Evolutionary conservation across 805 yeast genomes (phyloP).

Genomic region (Candida nitratophila): DNA sequence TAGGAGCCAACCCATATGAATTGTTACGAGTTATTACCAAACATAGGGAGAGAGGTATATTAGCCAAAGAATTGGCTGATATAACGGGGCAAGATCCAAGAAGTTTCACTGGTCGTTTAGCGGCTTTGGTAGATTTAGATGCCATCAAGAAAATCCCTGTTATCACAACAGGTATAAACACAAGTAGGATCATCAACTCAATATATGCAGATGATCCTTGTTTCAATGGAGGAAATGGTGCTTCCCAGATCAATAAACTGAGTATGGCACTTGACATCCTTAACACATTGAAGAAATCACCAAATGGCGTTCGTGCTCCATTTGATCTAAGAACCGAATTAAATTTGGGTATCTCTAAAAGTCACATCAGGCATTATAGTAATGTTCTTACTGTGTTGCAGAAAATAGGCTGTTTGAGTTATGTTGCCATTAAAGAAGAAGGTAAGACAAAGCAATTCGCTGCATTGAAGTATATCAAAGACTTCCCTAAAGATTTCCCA

Average conservation of each 20-base stretch:
- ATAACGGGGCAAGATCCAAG: slow-evolving; percentile 64
- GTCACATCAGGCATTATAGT: slow-evolving; percentile 26
- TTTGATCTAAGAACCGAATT: slow-evolving; percentile 56
- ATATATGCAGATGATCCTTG: slow-evolving; percentile 26
- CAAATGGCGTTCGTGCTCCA: slow-evolving; percentile 52
- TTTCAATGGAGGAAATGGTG: neutral
- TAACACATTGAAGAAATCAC: slow-evolving; percentile 46
- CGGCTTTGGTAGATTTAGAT: slow-evolving; percentile 42
- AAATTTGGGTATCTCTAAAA: slow-evolving; percentile 35
- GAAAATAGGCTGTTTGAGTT: slow-evolving; percentile 18
- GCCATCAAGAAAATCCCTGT: slow-evolving; percentile 35
- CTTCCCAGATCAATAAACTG: slow-evolving; percentile 5
- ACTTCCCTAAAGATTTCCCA: slow-evolving; percentile 8
- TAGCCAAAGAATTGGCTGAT: slow-evolving; percentile 48
- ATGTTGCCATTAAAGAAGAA: slow-evolving; percentile 19
- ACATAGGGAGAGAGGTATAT: slow-evolving; percentile 48
- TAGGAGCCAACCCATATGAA: slow-evolving; percentile 52
- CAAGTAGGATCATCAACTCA: slow-evolving; percentile 45
- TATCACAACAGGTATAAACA: slow-evolving; percentile 39
- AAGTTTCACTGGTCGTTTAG: slow-evolving; percentile 58
- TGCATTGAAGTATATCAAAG: slow-evolving; percentile 18
- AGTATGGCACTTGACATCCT: slow-evolving; percentile 29
- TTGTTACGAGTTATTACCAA: slow-evolving; percentile 55
- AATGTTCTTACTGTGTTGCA: slow-evolving; percentile 46
- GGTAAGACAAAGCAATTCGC: slow-evolving; percentile 14